Base-by-base conservation (phyloP, 2,329 filamentous ascomycete species). In the Colletotrichum sp. region DNA sequence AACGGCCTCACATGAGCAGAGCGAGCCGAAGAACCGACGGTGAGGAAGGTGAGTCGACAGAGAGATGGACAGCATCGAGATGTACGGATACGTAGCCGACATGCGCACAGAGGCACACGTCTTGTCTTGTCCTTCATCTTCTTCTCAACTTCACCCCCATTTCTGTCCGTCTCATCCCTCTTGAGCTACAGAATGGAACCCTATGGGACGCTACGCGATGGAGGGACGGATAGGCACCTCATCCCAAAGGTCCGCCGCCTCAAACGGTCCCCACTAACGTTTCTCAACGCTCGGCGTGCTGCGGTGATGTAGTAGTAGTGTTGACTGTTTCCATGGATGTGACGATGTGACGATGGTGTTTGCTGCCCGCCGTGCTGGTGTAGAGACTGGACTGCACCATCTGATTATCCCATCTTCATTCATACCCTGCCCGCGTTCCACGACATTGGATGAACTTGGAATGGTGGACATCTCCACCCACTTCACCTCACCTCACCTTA, bases 201-300 rank as follows among this genome's bases (percentile, higher is more conserved):
- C 28, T 32, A 16, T 8, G 22, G 59, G 63, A 61, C 71, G 64
- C 59, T 66, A 72, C 32, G 63, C 25, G n/a, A 75, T 75, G 73
- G 73, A 75, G 73, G 73, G 69, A 64, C 73, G 73, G 73, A 68
- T 68, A 75, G 73, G 55, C 36, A 39, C 63, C 57, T 68, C 48
- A 28, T 75, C 32, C 39, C 59, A 64, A 44, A 59, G n/a, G 44
- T 75, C 57, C 61, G 73, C 44, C 68, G 60, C 73, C 65, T 76
- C 64, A 27, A 63, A 30, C 59, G 64, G 64, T 68, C 57, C 44
- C 70, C 70, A 39, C 70, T 61, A 63, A 19, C 59, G 25, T 65
- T 52, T 28, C 32, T 48, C 70, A 32, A 68, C 25, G 19, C 59
- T 32, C 48, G 70, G 16, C 34, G 61, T 59, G 55, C 25, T 52